These are phyloP conservation scores for Vanilla planifolia DNA, from an alignment of 106 monocot species.

Conservation along the genomic window DNA sequence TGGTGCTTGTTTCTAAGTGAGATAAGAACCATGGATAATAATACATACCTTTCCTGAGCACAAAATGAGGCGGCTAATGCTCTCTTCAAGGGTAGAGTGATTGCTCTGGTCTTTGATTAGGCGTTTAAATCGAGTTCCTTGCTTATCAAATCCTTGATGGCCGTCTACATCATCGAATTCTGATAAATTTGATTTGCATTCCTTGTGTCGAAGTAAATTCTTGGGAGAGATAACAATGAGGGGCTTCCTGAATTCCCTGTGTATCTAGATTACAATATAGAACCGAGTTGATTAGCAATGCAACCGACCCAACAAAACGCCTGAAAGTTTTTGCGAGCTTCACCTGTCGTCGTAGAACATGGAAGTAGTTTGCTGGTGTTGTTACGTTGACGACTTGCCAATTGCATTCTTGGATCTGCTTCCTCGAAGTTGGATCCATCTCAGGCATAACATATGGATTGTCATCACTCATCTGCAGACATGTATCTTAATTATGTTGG, in stretches of 20 bases:
- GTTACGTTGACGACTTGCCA: conserved; percentile 94
- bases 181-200: conserved; percentile 80
- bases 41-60: conserved; percentile 79
- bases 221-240: conserved; percentile 83
- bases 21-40: neutral
- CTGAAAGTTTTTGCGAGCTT: neutral
- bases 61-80: conserved; percentile 58
- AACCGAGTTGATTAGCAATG: neutral
- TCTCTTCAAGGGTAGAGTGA: conserved; percentile 68
- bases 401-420: conserved; percentile 92
- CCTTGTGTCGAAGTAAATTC: conserved; percentile 82
- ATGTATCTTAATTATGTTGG: neutral
- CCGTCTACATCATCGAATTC: conserved; percentile 89
- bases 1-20: neutral
- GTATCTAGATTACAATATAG: conserved; percentile 38
- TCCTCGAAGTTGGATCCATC: conserved; percentile 87
- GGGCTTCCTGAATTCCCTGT: conserved; percentile 88
- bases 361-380: conserved; percentile 95
- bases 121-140: conserved; percentile 95
- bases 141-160: conserved; percentile 80
- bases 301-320: neutral
- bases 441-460: conserved; percentile 80
- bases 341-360: conserved; percentile 86
- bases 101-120: conserved; percentile 72
- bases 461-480: conserved; percentile 87